Percentiles rank a stretch among this genome's conserved stretches.
Conservation (phyloP, 2,329 filamentous ascomycete genomes). For the Thermothelomyces thermophilus region DNA sequence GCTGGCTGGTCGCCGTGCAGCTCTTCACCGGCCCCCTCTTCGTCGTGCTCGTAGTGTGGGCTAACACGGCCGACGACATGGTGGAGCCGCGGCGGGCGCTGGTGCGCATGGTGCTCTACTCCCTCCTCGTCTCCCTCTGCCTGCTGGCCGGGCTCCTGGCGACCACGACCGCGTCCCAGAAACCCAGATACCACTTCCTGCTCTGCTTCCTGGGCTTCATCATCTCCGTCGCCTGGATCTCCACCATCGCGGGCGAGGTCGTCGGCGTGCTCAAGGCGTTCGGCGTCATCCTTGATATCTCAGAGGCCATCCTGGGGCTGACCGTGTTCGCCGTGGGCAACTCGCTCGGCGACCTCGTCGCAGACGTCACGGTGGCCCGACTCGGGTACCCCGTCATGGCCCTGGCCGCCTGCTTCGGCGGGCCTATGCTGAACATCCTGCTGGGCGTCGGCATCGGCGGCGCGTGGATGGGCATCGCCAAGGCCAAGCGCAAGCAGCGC, state of each 20-base stretch:
- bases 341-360: constrained; percentile 86
- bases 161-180: constrained; percentile 60
- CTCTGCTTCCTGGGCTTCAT: constrained; percentile 86
- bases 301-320: constrained; percentile 86
- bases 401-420: constrained; percentile 90
- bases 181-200: constrained; percentile 67
- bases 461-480: constrained; percentile 73
- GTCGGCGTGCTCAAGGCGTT: constrained; percentile 91
- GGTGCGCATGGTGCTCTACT: constrained; percentile 51
- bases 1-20: constrained; percentile 83
- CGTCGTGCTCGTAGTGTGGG: constrained; percentile 69
- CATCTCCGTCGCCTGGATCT: constrained; percentile 93
- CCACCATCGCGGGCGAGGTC: constrained; percentile 89
- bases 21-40: constrained; percentile 84
- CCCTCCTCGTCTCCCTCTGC: constrained; percentile 62
- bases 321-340: constrained; percentile 97
- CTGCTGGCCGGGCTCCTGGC: constrained; percentile 60
- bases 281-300: constrained; percentile 86
- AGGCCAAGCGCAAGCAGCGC: constrained; percentile 57
- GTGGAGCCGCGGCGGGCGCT: constrained; percentile 47
- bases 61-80: constrained; percentile 54
- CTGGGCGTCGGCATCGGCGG: constrained; percentile 90
- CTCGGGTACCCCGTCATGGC: constrained; percentile 98
- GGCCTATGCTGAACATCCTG: constrained; percentile 94
- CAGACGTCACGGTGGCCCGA: constrained; percentile 87